phyloP scores from a whole-genome alignment of 2,329 filamentous ascomycete genomes.

The Parascedosporium putredinis region DNA sequence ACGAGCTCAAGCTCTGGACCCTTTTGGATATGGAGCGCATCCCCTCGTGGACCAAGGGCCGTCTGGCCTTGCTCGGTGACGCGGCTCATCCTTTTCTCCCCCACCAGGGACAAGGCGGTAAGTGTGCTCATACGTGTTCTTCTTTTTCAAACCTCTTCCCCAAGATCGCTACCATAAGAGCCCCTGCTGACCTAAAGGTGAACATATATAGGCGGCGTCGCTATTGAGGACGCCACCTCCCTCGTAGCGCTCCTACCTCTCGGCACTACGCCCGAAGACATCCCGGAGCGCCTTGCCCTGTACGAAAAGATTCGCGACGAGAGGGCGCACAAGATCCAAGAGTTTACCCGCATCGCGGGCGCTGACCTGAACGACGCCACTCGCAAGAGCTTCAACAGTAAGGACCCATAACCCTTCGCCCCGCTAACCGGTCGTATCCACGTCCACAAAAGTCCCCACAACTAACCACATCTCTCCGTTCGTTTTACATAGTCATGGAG shows the following conservation, averaged over 20 bases:
- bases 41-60: slow-evolving; percentile 41
- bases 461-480: not conserved
- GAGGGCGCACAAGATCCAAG: slow-evolving; percentile 47
- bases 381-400: slow-evolving; percentile 28
- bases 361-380: slow-evolving; percentile 29
- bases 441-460: too few species aligned
- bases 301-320: slow-evolving; percentile 49
- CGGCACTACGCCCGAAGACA: slow-evolving; percentile 30
- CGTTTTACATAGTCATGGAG: slow-evolving; percentile 3
- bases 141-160: too few species aligned
- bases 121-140: slow-evolving; percentile 12
- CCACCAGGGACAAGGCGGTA: slow-evolving; percentile 25
- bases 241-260: slow-evolving; percentile 43
- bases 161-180: too few species aligned
- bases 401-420: too few species aligned
- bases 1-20: slow-evolving; percentile 44
- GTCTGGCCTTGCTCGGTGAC: slow-evolving; percentile 51
- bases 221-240: slow-evolving; percentile 57
- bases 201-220: slow-evolving; percentile 48
- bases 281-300: slow-evolving; percentile 45
- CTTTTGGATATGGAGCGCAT: slow-evolving; percentile 52
- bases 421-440: too few species aligned
- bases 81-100: slow-evolving; percentile 60
- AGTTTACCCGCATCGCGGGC: slow-evolving; percentile 43
- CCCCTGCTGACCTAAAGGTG: slow-evolving; percentile 12